These are phyloP conservation scores for Dendrobium chrysotoxum DNA, from an alignment of 106 monocot genomes.

Conservation along the genomic window DNA sequence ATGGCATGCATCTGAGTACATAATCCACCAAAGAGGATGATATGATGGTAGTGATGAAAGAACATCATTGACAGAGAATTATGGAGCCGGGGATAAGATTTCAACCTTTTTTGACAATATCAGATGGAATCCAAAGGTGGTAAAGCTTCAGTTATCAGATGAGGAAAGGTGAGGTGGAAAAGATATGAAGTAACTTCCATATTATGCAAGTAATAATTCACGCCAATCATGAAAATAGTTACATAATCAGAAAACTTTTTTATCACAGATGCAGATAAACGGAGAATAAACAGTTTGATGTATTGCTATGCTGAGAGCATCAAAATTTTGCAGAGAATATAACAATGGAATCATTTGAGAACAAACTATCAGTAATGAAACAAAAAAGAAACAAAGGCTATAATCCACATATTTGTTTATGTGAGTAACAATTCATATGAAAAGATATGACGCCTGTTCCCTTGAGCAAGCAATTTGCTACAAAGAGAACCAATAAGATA, in stretches of 20 bases:
- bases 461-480: too few relatives aligned
- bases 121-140: neutral
- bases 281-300: neutral
- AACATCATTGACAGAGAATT: neutral
- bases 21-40: neutral
- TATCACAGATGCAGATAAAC: neutral
- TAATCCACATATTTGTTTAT: neutral
- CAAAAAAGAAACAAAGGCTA: neutral
- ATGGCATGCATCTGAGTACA: slow-evolving; percentile 3
- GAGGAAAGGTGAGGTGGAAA: neutral
- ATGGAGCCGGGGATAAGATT: neutral
- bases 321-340: too few relatives aligned
- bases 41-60: neutral
- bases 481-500: neutral
- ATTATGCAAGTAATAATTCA: neutral
- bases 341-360: neutral
- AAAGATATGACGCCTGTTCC: neutral
- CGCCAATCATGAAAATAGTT: neutral
- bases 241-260: neutral
- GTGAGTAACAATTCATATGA: neutral
- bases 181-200: neutral
- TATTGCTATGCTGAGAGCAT: neutral
- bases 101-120: neutral
- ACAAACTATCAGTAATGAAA: neutral
- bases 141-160: neutral